Evolutionary conservation across 2,329 filamentous ascomycete species (phyloP).

Genomic region (Leptographium flavum): DNA sequence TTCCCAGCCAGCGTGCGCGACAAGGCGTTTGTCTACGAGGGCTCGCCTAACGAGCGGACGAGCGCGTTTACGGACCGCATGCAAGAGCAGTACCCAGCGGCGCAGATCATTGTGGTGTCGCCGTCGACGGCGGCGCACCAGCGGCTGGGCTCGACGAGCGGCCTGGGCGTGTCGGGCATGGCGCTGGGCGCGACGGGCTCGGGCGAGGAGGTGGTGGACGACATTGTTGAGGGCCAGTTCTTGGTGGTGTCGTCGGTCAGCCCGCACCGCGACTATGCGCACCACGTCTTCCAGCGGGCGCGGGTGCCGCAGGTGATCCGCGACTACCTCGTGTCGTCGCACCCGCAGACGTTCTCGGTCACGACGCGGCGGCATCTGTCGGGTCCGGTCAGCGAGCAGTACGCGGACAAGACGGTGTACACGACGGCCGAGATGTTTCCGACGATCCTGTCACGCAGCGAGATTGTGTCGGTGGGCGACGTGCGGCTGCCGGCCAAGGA

Average conservation of each 20-base stretch:
- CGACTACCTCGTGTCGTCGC: conserved; percentile 71
- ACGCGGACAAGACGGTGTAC: conserved; percentile 72
- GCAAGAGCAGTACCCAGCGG: conserved; percentile 77
- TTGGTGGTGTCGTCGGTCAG: conserved; percentile 69
- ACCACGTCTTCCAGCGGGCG: conserved; percentile 79
- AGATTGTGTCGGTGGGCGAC: conserved; percentile 58
- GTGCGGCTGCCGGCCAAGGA: conserved; percentile 60
- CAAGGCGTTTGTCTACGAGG: conserved; percentile 88
- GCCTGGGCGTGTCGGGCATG: neutral
- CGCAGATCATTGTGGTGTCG: conserved; percentile 49
- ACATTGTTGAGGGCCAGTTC: conserved; percentile 74
- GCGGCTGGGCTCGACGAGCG: conserved; percentile 2
- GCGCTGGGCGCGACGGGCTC: conserved; percentile 19
- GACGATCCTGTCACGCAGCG: conserved; percentile 76
- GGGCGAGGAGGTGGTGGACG: conserved; percentile 48
- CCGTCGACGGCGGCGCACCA: conserved; percentile 1
- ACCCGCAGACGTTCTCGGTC: conserved; percentile 65
- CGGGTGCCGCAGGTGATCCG: conserved; percentile 68
- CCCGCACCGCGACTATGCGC: conserved; percentile 65
- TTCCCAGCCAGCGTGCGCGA: conserved; percentile 71
- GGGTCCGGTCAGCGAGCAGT: conserved; percentile 58
- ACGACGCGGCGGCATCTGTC: conserved; percentile 57
- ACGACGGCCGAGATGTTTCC: conserved; percentile 78
- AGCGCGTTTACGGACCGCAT: conserved; percentile 79
- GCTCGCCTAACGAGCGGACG: conserved; percentile 59